Percentiles rank a stretch among this genome's conserved stretches.
Conservation (phyloP, 768 basidiomycete genomes). For the Mycena venus region DNA sequence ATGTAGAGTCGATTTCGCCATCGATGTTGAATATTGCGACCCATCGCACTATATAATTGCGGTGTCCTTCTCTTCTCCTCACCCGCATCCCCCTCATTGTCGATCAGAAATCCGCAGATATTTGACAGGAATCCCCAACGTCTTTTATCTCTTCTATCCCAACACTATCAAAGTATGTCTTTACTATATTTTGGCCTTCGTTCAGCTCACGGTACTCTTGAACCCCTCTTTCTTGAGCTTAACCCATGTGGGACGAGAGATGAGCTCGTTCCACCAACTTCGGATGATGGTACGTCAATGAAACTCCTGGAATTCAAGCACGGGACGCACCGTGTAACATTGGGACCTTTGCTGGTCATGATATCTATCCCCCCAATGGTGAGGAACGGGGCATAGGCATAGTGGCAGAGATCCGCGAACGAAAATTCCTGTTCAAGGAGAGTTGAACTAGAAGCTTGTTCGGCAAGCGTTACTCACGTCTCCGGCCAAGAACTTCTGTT, state of each 20-base stretch:
- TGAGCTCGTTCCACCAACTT: conserved; percentile 1
- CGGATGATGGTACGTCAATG: neutral
- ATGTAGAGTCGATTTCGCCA: too few relatives aligned
- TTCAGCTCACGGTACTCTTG: neutral
- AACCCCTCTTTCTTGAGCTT: neutral
- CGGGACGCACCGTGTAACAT: neutral
- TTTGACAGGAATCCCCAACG: too few relatives aligned
- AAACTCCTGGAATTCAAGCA: neutral
- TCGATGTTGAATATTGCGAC: too few relatives aligned
- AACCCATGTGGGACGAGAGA: neutral
- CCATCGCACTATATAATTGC: too few relatives aligned
- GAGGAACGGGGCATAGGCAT: neutral
- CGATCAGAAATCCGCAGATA: too few relatives aligned
- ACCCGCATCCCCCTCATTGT: too few relatives aligned
- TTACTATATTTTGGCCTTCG: neutral
- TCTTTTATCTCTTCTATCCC: neutral
- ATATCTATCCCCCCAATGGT: neutral
- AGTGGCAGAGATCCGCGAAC: conserved; percentile 2
- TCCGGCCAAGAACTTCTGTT: conserved; percentile 58
- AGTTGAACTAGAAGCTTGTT: neutral
- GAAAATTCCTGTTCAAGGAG: neutral
- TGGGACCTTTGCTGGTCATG: conserved; percentile 1
- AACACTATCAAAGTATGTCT: neutral
- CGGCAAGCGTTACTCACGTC: neutral
- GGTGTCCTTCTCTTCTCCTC: too few relatives aligned